A percentile compares a stretch with the other conserved stretches of the same genome.
Evolutionary conservation across 2,329 filamentous ascomycete species (phyloP).

Genomic region (Septoria linicola): DNA sequence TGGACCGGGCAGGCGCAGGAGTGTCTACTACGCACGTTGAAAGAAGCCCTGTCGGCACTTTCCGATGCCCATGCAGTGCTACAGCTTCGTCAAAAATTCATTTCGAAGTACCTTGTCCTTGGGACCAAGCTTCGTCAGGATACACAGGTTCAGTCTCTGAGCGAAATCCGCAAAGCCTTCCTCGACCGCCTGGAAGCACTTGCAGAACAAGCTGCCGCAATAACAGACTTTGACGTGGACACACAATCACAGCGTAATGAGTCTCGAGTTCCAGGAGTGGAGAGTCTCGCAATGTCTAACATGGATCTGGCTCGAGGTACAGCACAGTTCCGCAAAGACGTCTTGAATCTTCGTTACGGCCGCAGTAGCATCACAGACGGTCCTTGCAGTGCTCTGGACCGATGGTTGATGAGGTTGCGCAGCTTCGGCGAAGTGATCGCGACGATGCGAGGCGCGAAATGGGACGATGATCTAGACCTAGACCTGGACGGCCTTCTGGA

Average conservation of each 20-base stretch:
- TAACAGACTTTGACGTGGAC: conserved; percentile 9
- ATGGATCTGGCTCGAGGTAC: conserved; percentile 34
- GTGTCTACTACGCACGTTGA: conserved; percentile 27
- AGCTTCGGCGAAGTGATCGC: conserved; percentile 64
- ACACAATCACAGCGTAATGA: neutral
- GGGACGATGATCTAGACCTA: conserved; percentile 70
- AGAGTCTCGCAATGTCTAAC: conserved; percentile 30
- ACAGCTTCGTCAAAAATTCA: conserved; percentile 28
- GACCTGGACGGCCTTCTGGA: conserved; percentile 71
- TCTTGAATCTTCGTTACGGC: conserved; percentile 70
- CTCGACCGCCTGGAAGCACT: conserved; percentile 25
- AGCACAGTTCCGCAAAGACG: conserved; percentile 63
- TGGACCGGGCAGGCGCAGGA: conserved; percentile 66
- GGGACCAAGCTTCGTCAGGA: conserved; percentile 25
- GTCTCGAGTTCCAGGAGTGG: conserved; percentile 19
- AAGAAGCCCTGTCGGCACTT: conserved; percentile 22
- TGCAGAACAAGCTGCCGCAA: conserved; percentile 20
- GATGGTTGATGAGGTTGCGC: conserved; percentile 73
- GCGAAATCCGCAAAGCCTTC: conserved; percentile 28
- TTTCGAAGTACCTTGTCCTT: conserved; percentile 32
- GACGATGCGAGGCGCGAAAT: conserved; percentile 65
- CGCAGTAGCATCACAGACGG: conserved; percentile 65
- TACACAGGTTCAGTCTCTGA: conserved; percentile 20
- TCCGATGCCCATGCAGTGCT: conserved; percentile 28
- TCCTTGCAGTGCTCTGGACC: conserved; percentile 63